Conservation (phyloP, 768 basidiomycete species). For the Ephemerocybe angulata region DNA sequence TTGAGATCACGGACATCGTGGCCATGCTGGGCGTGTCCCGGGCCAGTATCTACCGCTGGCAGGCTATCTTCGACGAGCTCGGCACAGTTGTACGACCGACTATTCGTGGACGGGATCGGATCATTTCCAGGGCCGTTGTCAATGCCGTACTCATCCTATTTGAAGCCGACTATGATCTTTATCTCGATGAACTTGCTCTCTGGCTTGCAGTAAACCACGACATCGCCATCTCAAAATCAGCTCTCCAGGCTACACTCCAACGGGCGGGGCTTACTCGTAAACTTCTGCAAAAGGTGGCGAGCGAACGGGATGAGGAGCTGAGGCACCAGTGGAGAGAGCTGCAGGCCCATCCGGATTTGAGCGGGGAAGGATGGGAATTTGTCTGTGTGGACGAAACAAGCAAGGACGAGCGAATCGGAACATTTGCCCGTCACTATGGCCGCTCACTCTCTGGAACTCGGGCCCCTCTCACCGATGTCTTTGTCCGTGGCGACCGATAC, state of each 20-base stretch:
- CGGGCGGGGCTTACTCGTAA: slow-evolving; percentile 73
- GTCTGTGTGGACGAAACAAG: slow-evolving; percentile 27
- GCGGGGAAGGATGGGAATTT: slow-evolving; percentile 17
- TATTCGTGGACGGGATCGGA: slow-evolving; percentile 16
- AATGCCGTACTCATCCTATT: slow-evolving; percentile 20
- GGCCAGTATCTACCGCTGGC: slow-evolving; percentile 24
- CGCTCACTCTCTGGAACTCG: slow-evolving; percentile 17
- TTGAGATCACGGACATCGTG: slow-evolving; percentile 16
- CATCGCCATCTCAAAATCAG: slow-evolving; percentile 14
- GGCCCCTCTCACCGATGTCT: slow-evolving; percentile 18
- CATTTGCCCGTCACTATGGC: slow-evolving; percentile 21
- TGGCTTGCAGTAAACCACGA: slow-evolving; percentile 22
- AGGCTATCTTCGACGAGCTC: slow-evolving; percentile 16
- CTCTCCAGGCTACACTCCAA: slow-evolving; percentile 59
- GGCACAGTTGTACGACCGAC: slow-evolving; percentile 13
- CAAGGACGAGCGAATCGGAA: slow-evolving; percentile 27
- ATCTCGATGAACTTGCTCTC: slow-evolving; percentile 20
- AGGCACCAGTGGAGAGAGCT: slow-evolving; percentile 12
- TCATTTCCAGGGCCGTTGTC: slow-evolving; percentile 16
- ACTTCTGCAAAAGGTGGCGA: slow-evolving; percentile 37
- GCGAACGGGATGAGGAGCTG: slow-evolving; percentile 18
- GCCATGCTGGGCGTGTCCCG: slow-evolving; percentile 21
- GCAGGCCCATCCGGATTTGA: slow-evolving; percentile 1
- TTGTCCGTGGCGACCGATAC: slow-evolving; percentile 23
- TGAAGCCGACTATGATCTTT: slow-evolving; percentile 9